A percentile compares a stretch with the other conserved stretches of the same genome.
Conservation (phyloP, 2,329 filamentous ascomycete species). For the Alternaria sp. region DNA sequence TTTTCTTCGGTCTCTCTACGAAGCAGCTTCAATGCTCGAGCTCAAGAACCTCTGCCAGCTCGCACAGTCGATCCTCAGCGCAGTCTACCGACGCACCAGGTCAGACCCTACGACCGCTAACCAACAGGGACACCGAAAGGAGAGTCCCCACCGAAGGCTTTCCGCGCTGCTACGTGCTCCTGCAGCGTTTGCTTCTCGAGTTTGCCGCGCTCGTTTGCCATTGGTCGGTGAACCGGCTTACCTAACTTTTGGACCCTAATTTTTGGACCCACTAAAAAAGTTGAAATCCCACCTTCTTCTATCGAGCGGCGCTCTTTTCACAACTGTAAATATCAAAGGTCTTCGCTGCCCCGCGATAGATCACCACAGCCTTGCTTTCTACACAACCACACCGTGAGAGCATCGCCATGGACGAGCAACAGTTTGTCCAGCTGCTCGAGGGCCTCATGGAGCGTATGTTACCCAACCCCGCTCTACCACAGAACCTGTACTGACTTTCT, state of each 20-base stretch:
- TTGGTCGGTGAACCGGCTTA: constrained; percentile 12
- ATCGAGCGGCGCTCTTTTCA: constrained; percentile 18
- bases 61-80: not conserved
- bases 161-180: not conserved
- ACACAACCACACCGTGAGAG: constrained; percentile 27
- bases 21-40: not conserved
- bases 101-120: not conserved
- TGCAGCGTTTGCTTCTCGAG: not conserved
- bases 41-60: not conserved
- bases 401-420: constrained; percentile 74
- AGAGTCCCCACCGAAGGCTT: not conserved
- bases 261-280: constrained; percentile 9
- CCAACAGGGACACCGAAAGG: not conserved
- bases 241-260: constrained; percentile 19
- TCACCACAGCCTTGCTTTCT: constrained; percentile 30
- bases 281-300: constrained; percentile 26
- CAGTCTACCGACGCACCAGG: not conserved
- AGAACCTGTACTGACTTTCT: constrained; percentile 42
- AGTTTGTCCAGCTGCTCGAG: constrained; percentile 86
- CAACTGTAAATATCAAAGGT: constrained; percentile 26
- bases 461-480: constrained; percentile 1
- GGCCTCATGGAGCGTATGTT: constrained; percentile 84
- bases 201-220: constrained; percentile 4
- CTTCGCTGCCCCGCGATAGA: constrained; percentile 30
- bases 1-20: not conserved